Percentiles rank a stretch among this genome's conserved stretches.
These are phyloP conservation scores for Coemansia sp. DNA, from an alignment of 192 early-diverging fungal species.

Conservation along the genomic window DNA sequence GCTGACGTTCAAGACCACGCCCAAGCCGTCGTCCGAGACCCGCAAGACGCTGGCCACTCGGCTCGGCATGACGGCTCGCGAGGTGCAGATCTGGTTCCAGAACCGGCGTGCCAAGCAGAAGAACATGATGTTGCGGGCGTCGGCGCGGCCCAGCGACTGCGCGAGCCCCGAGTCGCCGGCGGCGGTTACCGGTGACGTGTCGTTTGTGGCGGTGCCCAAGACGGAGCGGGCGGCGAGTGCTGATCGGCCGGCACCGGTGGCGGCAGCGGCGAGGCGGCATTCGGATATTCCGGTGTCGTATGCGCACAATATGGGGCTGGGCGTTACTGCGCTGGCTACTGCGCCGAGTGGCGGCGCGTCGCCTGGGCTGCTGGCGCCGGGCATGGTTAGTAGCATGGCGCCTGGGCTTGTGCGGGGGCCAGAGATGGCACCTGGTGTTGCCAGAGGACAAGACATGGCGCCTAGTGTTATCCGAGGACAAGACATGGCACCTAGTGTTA, in stretches of 20 bases:
- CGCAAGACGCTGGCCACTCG: slow-evolving; percentile 62
- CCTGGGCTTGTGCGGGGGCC: neutral
- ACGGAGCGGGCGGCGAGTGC: slow-evolving; percentile 16
- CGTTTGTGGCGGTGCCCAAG: slow-evolving; percentile 20
- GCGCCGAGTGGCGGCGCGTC: slow-evolving; percentile 11
- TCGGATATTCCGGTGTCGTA: slow-evolving; percentile 38
- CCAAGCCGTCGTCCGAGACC: slow-evolving; percentile 67
- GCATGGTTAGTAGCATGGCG: neutral
- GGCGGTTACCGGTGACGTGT: neutral
- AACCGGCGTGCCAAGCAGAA: slow-evolving; percentile 80
- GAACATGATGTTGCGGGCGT: slow-evolving; percentile 45
- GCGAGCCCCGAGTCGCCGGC: neutral
- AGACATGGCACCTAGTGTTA: too few relatives aligned
- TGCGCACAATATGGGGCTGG: slow-evolving; percentile 7
- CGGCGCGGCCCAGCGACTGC: slow-evolving; percentile 3
- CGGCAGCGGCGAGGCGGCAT: slow-evolving; percentile 26
- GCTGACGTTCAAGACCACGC: slow-evolving; percentile 64
- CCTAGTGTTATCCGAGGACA: too few relatives aligned
- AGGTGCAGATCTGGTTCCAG: slow-evolving; percentile 85
- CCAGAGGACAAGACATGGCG: too few relatives aligned
- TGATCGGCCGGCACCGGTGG: slow-evolving; percentile 10
- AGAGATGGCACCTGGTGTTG: too few relatives aligned
- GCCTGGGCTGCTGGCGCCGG: slow-evolving; percentile 9
- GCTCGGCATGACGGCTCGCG: slow-evolving; percentile 69
- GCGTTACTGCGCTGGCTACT: slow-evolving; percentile 16